A percentile compares a stretch with the other conserved stretches of the same genome.
Conservation (phyloP, 305 asterid genomes). For the Solanum hybrid region DNA sequence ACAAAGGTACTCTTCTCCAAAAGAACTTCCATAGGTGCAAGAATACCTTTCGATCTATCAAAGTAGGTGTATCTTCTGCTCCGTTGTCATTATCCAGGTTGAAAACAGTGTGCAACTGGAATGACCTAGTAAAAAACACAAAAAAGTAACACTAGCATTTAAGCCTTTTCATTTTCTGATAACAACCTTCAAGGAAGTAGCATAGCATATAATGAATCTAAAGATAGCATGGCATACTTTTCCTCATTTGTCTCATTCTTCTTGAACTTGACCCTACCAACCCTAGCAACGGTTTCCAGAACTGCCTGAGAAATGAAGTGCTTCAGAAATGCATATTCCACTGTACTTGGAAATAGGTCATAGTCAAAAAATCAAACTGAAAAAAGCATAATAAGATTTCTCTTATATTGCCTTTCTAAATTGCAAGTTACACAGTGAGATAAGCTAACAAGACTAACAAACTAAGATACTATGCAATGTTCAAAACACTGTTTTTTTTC, state of each 20-base stretch:
- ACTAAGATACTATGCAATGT: background rate
- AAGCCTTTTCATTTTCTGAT: background rate
- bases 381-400: background rate
- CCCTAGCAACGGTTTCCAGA: conserved; percentile 82
- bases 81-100: conserved; percentile 57
- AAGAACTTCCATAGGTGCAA: background rate
- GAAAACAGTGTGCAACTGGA: conserved; percentile 69
- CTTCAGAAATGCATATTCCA: conserved; percentile 15
- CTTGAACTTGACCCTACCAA: conserved; percentile 77
- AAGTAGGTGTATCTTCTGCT: conserved; percentile 66
- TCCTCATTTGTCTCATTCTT: conserved; percentile 70
- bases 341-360: background rate
- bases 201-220: background rate
- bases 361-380: background rate
- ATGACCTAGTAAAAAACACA: conserved; percentile 39
- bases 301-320: conserved; percentile 52
- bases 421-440: background rate
- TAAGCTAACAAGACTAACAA: conserved; percentile 4
- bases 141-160: conserved; percentile 10
- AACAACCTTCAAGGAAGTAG: conserved; percentile 10
- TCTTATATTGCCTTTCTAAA: background rate
- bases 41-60: conserved; percentile 64
- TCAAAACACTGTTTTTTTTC: background rate
- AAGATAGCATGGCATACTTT: conserved; percentile 43
- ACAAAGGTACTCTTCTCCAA: background rate